phyloP scores from a whole-genome alignment of 768 basidiomycete species.

The Auriscalpium orientale region DNA sequence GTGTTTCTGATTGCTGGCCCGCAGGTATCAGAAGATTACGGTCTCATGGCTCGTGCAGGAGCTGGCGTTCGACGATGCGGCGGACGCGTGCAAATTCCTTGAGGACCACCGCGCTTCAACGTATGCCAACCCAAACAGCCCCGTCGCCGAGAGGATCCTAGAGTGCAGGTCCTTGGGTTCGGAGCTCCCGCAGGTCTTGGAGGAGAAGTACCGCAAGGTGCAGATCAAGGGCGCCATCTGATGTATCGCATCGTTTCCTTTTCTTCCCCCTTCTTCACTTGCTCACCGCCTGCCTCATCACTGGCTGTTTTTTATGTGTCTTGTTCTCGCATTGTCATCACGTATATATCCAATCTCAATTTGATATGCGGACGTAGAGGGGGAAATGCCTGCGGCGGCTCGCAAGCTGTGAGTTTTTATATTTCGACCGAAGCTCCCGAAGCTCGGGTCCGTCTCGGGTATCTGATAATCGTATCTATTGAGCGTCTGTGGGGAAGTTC shows the following conservation, averaged over 20 bases:
- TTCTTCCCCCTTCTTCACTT: too few species aligned
- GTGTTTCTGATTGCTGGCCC: not conserved
- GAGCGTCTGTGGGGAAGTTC: too few species aligned
- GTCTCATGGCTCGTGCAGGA: conserved; percentile 71
- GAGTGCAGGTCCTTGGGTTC: conserved; percentile 62
- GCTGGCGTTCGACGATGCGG: conserved; percentile 72
- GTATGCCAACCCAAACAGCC: conserved; percentile 56
- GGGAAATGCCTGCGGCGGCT: too few species aligned
- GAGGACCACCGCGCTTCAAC: conserved; percentile 56
- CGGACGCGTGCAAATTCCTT: conserved; percentile 64
- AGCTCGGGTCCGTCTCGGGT: too few species aligned
- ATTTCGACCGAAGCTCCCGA: too few species aligned
- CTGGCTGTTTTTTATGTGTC: too few species aligned
- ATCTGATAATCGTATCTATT: too few species aligned
- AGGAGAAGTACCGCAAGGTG: conserved; percentile 79
- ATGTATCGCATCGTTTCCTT: conserved; percentile 2
- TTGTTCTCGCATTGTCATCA: too few species aligned
- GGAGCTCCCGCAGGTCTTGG: conserved; percentile 56
- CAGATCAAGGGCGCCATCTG: conserved; percentile 91
- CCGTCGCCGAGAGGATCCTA: conserved; percentile 56
- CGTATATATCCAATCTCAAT: too few species aligned
- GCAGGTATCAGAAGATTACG: conserved; percentile 77
- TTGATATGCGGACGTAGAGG: too few species aligned
- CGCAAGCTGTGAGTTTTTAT: too few species aligned
- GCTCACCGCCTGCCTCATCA: too few species aligned